Evolutionary conservation across 768 basidiomycete genomes (phyloP).

Genomic region (Fomitopsis serialis): DNA sequence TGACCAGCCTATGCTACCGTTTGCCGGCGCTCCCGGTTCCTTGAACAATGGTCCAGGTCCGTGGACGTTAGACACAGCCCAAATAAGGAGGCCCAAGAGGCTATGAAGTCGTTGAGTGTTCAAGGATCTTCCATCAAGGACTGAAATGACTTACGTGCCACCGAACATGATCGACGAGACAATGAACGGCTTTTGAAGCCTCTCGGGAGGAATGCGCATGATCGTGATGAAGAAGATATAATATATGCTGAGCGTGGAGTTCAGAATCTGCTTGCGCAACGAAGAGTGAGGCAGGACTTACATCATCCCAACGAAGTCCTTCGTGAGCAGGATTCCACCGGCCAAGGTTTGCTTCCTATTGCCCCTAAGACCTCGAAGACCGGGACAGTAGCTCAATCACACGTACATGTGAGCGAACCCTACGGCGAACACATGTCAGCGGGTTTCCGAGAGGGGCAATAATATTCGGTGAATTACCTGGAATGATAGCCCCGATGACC

Average conservation of each 20-base stretch:
- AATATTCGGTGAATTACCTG: neutral
- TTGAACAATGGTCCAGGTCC: neutral
- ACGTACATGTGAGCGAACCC: constrained; percentile 2
- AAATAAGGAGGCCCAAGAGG: neutral
- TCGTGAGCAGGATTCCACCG: neutral
- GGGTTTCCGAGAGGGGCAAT: neutral
- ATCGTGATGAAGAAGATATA: constrained; percentile 3
- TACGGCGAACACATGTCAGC: neutral
- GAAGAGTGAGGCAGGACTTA: neutral
- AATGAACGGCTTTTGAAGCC: constrained; percentile 1
- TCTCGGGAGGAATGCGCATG: constrained; percentile 4
- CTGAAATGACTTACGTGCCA: neutral
- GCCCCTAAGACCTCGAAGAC: neutral
- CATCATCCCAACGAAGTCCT: constrained; percentile 2
- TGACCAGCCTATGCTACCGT: neutral
- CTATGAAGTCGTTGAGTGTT: neutral
- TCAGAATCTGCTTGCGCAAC: neutral
- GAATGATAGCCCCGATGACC: neutral
- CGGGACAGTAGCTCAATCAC: neutral
- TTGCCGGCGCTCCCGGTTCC: neutral
- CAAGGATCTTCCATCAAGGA: neutral
- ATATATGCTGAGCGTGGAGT: neutral
- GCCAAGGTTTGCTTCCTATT: constrained; percentile 1
- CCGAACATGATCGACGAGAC: constrained; percentile 1
- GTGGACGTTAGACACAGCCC: constrained; percentile 1